Evolutionary conservation across 192 early-diverging fungal species (phyloP).

Genomic region (Linnemannia zychae): DNA sequence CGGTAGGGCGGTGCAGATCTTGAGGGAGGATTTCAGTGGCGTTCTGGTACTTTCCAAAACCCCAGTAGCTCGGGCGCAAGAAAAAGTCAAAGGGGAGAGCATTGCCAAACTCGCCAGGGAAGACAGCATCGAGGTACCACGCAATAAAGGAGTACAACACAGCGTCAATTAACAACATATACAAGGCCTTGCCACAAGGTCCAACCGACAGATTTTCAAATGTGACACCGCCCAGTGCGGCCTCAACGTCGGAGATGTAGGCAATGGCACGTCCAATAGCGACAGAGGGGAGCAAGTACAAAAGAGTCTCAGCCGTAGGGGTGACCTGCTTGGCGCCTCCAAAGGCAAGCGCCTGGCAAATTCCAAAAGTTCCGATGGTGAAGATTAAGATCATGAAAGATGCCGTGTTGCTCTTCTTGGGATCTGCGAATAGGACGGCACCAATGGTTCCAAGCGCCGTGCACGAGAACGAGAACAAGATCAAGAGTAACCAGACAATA

Average conservation of each 20-base stretch:
- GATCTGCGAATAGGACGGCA: constrained; percentile 40
- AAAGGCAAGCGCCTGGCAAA: constrained; percentile 42
- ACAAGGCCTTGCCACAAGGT: constrained; percentile 37
- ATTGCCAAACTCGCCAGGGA: constrained; percentile 56
- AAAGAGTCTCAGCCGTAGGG: constrained; percentile 38
- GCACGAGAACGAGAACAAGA: constrained; percentile 54
- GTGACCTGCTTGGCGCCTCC: constrained; percentile 1
- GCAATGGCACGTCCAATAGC: constrained; percentile 54
- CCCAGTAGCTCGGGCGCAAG: constrained; percentile 58
- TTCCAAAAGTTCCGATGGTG: constrained; percentile 35
- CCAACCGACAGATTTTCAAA: constrained; percentile 37
- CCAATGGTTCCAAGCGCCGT: constrained; percentile 48
- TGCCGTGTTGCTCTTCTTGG: constrained; percentile 46
- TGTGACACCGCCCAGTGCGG: constrained; percentile 44
- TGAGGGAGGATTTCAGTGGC: not conserved
- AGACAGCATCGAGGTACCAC: constrained; percentile 63
- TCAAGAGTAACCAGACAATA: constrained; percentile 46
- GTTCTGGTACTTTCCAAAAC: constrained; percentile 35
- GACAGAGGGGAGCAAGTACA: constrained; percentile 47
- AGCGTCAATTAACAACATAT: constrained; percentile 53
- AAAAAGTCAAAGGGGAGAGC: constrained; percentile 57
- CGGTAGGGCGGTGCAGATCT: not conserved
- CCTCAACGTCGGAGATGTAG: constrained; percentile 47
- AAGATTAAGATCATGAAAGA: constrained; percentile 40
- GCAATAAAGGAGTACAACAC: constrained; percentile 58